A percentile compares a stretch with the other conserved stretches of the same genome.
These are phyloP conservation scores for Zasmidium citrigriseum DNA, from an alignment of 2,329 filamentous ascomycete species.

Conservation along the genomic window DNA sequence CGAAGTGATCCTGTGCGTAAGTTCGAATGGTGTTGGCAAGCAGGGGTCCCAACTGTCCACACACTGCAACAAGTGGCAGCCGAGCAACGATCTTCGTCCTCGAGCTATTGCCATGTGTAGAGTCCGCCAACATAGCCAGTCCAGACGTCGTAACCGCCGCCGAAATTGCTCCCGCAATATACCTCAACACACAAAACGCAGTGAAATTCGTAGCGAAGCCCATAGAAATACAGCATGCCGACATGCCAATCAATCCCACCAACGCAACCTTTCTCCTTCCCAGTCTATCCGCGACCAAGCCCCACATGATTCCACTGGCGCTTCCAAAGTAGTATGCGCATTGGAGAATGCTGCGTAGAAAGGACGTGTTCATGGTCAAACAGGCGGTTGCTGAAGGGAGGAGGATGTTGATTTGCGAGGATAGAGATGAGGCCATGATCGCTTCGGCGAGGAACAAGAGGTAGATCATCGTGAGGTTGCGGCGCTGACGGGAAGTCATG, in stretches of 20 bases:
- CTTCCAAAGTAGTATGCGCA: constrained; percentile 52
- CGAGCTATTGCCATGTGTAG: constrained; percentile 20
- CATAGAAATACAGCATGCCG: constrained; percentile 48
- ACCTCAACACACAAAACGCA: constrained; percentile 46
- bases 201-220: constrained; percentile 47
- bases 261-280: constrained; percentile 48
- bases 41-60: constrained; percentile 49
- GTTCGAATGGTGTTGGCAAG: constrained; percentile 46
- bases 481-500: constrained; percentile 15
- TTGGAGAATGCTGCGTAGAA: constrained; percentile 50
- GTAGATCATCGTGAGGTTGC: constrained; percentile 46
- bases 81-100: constrained; percentile 45
- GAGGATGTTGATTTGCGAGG: constrained; percentile 49
- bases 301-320: constrained; percentile 48
- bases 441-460: constrained; percentile 51
- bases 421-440: constrained; percentile 52
- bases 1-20: constrained; percentile 39
- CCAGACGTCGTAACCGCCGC: constrained; percentile 48
- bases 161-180: constrained; percentile 46
- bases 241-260: constrained; percentile 46
- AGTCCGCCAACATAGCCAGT: constrained; percentile 50
- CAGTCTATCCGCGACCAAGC: constrained; percentile 45
- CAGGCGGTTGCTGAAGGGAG: constrained; percentile 47
- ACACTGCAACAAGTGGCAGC: constrained; percentile 47
- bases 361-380: constrained; percentile 47